Conservation (phyloP, 805 yeast species). For the Komagataella phaffii region DNA sequence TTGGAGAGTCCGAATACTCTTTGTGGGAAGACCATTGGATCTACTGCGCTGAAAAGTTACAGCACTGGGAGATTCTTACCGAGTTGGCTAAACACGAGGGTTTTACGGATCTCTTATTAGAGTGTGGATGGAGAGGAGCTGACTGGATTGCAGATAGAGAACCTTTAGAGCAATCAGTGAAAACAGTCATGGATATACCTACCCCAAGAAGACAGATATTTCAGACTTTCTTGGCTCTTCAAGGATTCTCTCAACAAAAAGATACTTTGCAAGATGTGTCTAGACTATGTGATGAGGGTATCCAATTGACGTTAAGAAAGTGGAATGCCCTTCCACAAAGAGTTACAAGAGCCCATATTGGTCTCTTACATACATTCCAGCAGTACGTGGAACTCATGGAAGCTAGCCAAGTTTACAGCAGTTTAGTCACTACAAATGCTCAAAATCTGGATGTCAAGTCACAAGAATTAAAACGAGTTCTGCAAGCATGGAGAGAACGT, state of each 20-base stretch:
- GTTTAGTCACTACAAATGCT: constrained; percentile 79
- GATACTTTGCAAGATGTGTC: constrained; percentile 79
- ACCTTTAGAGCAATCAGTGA: constrained; percentile 86
- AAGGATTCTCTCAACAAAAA: constrained; percentile 85
- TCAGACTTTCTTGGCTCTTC: constrained; percentile 86
- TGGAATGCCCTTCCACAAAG: constrained; percentile 84
- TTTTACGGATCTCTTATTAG: constrained; percentile 85
- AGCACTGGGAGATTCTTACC: constrained; percentile 95
- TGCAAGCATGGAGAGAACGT: constrained; percentile 97
- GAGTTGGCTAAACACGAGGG: constrained; percentile 98
- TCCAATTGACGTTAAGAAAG: constrained; percentile 78
- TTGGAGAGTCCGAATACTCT: constrained; percentile 88
- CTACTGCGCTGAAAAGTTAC: constrained; percentile 88
- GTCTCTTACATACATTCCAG: constrained; percentile 87
- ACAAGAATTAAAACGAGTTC: constrained; percentile 85
- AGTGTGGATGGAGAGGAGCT: constrained; percentile 99
- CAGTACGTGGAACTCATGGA: constrained; percentile 96
- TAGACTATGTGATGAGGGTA: constrained; percentile 87
- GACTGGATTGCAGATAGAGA: constrained; percentile 96
- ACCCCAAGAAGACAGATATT: constrained; percentile 94
- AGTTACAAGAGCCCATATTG: constrained; percentile 73
- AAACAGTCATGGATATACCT: constrained; percentile 96
- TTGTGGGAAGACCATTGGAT: constrained; percentile 99
- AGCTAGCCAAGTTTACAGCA: constrained; percentile 87
- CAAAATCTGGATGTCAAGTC: constrained; percentile 86